A percentile compares a stretch with the other conserved stretches of the same genome.
These are phyloP conservation scores for Diaporthe sp. DNA, from an alignment of 2,329 filamentous ascomycete species.

Conservation along the genomic window DNA sequence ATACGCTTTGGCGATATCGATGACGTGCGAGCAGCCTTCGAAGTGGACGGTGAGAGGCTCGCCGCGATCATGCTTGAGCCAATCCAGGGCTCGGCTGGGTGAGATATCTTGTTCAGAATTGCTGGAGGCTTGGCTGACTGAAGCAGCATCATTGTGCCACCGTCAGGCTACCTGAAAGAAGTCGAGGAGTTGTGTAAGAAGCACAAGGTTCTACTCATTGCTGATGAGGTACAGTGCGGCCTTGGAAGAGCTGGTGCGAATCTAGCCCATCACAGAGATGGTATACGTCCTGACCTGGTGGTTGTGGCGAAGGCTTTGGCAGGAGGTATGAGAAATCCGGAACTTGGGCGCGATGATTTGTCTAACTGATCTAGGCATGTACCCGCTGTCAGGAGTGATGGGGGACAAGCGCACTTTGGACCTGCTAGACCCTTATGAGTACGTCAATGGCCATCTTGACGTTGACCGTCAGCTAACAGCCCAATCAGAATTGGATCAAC, in stretches of 20 bases:
- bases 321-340: neutral
- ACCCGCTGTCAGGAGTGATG: constrained; percentile 18
- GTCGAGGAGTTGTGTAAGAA: constrained; percentile 78
- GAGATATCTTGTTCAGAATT: constrained; percentile 71
- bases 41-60: neutral
- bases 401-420: neutral
- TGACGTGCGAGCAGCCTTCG: constrained; percentile 7
- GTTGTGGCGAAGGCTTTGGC: constrained; percentile 8
- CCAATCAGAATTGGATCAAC: constrained; percentile 9
- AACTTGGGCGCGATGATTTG: neutral
- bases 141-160: constrained; percentile 4
- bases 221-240: constrained; percentile 87
- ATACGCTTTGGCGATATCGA: constrained; percentile 14
- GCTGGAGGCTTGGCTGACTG: constrained; percentile 64
- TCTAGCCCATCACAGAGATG: constrained; percentile 8
- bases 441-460: neutral
- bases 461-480: neutral
- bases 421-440: constrained; percentile 6
- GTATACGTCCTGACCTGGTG: constrained; percentile 15
- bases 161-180: constrained; percentile 80
- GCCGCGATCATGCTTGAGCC: constrained; percentile 10
- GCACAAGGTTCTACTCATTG: constrained; percentile 78
- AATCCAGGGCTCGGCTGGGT: constrained; percentile 20
- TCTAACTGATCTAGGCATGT: constrained; percentile 2
- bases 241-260: constrained; percentile 60